Conservation (phyloP, 2,329 filamentous ascomycete genomes). For the Hypomyces perniciosus region DNA sequence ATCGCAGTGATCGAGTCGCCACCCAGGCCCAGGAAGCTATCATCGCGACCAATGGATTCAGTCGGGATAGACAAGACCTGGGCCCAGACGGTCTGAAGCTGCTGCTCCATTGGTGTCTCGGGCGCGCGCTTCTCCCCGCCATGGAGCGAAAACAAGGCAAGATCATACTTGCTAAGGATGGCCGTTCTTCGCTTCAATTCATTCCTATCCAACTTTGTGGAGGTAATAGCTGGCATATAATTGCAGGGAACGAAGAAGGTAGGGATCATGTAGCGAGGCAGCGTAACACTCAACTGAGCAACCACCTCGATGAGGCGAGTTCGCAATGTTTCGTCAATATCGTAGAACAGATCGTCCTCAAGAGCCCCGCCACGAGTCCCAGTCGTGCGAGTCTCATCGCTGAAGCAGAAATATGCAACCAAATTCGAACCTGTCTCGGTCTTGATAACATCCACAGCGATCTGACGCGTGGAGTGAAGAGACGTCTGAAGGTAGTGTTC, state of each 20-base stretch:
- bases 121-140: slow-evolving; percentile 3
- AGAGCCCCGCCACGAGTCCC: not conserved
- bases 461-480: not conserved
- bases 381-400: slow-evolving; percentile 1
- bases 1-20: slow-evolving; percentile 28
- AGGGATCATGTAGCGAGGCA: slow-evolving; percentile 19
- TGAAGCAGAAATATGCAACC: slow-evolving; percentile 10
- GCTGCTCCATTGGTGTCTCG: slow-evolving; percentile 1
- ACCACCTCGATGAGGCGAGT: slow-evolving; percentile 14
- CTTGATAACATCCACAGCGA: slow-evolving; percentile 8
- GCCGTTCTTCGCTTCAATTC: not conserved
- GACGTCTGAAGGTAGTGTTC: slow-evolving; percentile 9
- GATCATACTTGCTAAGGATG: not conserved
- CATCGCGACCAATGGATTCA: slow-evolving; percentile 12
- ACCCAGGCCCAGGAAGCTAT: slow-evolving; percentile 23
- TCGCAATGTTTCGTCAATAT: slow-evolving; percentile 6
- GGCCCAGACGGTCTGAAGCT: slow-evolving; percentile 15
- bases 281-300: slow-evolving; percentile 7
- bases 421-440: not conserved
- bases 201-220: slow-evolving; percentile 17
- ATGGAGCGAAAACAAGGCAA: slow-evolving; percentile 6
- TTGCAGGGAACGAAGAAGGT: slow-evolving; percentile 16
- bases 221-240: slow-evolving; percentile 17
- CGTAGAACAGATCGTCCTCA: slow-evolving; percentile 10
- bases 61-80: slow-evolving; percentile 7